Conservation (phyloP, 2,329 filamentous ascomycete genomes). For the Lachnellula subtilissima region DNA sequence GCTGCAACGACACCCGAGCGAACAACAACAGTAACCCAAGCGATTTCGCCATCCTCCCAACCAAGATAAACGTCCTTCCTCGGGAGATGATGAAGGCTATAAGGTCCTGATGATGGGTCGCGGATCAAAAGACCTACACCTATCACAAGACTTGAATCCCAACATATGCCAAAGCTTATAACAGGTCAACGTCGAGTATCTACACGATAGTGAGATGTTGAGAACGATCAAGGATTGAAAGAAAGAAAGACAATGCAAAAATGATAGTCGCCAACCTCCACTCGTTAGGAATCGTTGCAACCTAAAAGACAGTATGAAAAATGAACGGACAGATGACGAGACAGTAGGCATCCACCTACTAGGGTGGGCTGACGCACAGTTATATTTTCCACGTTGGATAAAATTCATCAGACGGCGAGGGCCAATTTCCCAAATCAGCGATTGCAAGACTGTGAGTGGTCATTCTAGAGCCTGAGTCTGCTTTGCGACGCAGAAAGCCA, state of each 20-base stretch:
- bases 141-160: neutral
- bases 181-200: neutral
- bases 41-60: neutral
- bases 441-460: neutral
- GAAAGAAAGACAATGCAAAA: neutral
- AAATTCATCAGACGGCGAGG: neutral
- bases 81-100: neutral
- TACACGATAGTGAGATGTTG: neutral
- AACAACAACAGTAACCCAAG: slow-evolving; percentile 6
- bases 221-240: neutral
- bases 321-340: neutral
- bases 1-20: slow-evolving; percentile 27
- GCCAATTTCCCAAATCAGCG: neutral
- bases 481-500: neutral
- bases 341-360: neutral
- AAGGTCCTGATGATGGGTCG: neutral
- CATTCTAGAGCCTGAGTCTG: neutral
- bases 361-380: neutral
- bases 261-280: neutral
- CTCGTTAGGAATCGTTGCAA: neutral
- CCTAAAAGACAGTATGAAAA: neutral
- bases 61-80: neutral
- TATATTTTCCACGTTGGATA: neutral
- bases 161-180: neutral
- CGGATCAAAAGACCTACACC: neutral